phyloP scores from a whole-genome alignment of 257 asterid genomes.

The Ehretia macrophylla region DNA sequence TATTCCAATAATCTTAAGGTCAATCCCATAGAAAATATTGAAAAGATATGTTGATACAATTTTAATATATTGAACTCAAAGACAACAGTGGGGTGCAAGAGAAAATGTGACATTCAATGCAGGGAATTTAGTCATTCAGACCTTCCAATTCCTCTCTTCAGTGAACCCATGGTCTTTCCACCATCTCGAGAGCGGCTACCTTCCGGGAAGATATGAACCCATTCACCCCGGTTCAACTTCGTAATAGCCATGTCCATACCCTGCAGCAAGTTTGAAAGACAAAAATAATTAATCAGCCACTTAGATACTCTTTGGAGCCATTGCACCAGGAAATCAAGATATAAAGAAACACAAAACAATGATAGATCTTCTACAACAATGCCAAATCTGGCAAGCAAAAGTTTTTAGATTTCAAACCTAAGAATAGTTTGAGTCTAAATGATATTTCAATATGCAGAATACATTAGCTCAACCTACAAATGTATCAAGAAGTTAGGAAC shows the following conservation, averaged over 20 bases:
- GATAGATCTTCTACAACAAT: too few relatives aligned
- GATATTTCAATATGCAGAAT: too few relatives aligned
- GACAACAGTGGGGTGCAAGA: neutral
- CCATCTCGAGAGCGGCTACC: conserved; percentile 96
- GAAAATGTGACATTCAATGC: neutral
- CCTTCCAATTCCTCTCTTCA: conserved; percentile 89
- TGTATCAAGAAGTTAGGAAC: neutral
- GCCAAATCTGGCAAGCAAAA: neutral
- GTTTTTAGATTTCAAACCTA: too few relatives aligned
- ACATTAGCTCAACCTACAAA: neutral
- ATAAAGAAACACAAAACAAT: too few relatives aligned
- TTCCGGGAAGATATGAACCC: conserved; percentile 97
- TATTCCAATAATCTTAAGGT: too few relatives aligned
- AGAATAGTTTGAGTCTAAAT: too few relatives aligned
- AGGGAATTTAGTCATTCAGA: conserved; percentile 6
- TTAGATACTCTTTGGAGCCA: too few relatives aligned
- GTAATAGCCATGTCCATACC: conserved; percentile 95
- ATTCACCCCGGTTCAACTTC: conserved; percentile 80
- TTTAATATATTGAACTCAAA: too few relatives aligned
- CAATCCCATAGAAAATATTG: too few relatives aligned
- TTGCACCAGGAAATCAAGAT: neutral
- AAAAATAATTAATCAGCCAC: neutral
- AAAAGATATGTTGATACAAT: too few relatives aligned
- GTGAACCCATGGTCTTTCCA: conserved; percentile 70
- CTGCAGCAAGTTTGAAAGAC: conserved; percentile 27